Conservation (phyloP, 2,329 filamentous ascomycete species). For the Pestalotiopsis fici region DNA sequence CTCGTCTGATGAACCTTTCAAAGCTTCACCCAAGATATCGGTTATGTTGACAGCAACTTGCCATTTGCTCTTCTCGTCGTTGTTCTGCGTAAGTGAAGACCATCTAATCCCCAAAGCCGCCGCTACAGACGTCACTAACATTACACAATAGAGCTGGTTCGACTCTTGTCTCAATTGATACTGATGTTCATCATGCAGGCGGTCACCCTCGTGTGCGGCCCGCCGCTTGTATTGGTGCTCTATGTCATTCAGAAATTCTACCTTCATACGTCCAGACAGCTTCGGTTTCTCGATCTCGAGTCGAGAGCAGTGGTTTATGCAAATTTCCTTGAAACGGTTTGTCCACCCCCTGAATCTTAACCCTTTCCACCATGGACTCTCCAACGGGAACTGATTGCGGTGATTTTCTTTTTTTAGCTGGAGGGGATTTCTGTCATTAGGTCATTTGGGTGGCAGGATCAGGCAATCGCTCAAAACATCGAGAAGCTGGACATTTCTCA, state of each 20-base stretch:
- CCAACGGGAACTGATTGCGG: not conserved
- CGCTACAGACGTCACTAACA: not conserved
- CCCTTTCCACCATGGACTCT: not conserved
- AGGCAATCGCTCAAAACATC: not conserved
- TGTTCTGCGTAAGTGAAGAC: not conserved
- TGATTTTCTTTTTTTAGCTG: not conserved
- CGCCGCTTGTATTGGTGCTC: not conserved
- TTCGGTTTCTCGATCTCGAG: conserved; percentile 8
- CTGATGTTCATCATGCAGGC: conserved; percentile 1
- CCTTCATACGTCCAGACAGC: conserved; percentile 6
- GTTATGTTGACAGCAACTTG: not conserved
- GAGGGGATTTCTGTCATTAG: not conserved
- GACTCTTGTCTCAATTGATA: not conserved
- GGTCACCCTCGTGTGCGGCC: not conserved
- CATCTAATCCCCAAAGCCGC: not conserved
- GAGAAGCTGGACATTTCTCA: not conserved
- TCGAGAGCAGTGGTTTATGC: not conserved
- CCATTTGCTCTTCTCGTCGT: not conserved
- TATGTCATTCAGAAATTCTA: conserved; percentile 9
- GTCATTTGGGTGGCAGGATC: not conserved
- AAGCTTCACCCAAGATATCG: conserved; percentile 5
- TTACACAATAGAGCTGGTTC: not conserved
- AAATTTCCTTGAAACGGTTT: conserved; percentile 5
- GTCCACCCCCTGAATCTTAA: not conserved
- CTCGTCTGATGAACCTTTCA: not conserved